phyloP scores from a whole-genome alignment of 1,139 yeast genomes.

The Debaryomyces singareniensis region DNA sequence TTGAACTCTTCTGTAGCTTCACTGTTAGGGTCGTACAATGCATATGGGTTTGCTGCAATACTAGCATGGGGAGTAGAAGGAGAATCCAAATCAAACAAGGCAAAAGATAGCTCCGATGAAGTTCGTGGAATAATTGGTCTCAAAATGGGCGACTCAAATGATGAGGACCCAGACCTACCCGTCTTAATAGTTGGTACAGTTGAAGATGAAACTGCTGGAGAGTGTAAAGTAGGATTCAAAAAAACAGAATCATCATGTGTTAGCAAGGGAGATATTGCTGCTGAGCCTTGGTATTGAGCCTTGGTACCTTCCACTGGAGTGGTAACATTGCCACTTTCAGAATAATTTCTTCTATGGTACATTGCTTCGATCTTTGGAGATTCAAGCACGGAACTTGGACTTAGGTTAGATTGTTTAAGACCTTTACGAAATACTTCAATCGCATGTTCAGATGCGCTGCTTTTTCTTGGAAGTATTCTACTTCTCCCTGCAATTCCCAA shows the following conservation, averaged over 20 bases:
- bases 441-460: slow-evolving; percentile 41
- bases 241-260: slow-evolving; percentile 1
- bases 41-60: slow-evolving; percentile 38
- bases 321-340: slow-evolving; percentile 13
- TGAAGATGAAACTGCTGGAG: slow-evolving; percentile 4
- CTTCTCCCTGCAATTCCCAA: slow-evolving; percentile 88
- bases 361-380: slow-evolving; percentile 23
- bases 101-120: slow-evolving; percentile 51
- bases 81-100: slow-evolving; percentile 44
- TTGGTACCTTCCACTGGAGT: neutral
- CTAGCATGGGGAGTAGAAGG: slow-evolving; percentile 18
- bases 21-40: slow-evolving; percentile 65
- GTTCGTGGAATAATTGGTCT: slow-evolving; percentile 44
- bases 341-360: slow-evolving; percentile 26
- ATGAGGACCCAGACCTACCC: slow-evolving; percentile 22
- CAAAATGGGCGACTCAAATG: slow-evolving; percentile 42
- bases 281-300: neutral
- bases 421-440: slow-evolving; percentile 36
- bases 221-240: slow-evolving; percentile 2
- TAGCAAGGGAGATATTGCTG: neutral
- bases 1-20: slow-evolving; percentile 34
- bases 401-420: slow-evolving; percentile 12
- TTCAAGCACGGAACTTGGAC: slow-evolving; percentile 16
- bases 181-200: slow-evolving; percentile 8
- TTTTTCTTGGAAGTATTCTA: slow-evolving; percentile 34